Base-by-base conservation (phyloP, 164 flowering plant species). In the Berberis vulgaris region DNA sequence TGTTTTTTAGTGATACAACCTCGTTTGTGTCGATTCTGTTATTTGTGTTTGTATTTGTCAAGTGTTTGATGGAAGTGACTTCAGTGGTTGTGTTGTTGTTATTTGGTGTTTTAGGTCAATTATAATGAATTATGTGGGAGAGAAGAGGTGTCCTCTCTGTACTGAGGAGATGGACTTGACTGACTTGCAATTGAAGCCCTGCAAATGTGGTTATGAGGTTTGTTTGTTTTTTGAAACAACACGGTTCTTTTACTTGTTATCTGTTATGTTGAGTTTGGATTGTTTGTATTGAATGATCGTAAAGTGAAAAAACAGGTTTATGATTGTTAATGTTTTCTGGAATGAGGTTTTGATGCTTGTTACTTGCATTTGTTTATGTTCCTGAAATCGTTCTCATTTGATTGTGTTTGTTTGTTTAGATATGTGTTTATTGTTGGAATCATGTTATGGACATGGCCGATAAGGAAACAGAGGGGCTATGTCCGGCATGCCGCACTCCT, bases 81-180 rank as follows among this genome's bases (percentile, higher is more conserved):
- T 26, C 26, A 26, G 26, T 26, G 26, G 26, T 2, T 60, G 39
- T 26, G 10, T 44, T 11, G 43, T 60, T 45, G 12, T 46, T 43
- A 50, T 56, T 1, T 65, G 8, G 45, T 57, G 9, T 52, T 44
- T 43, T 41, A 66, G 77, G 83, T 72, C 72, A 75, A 85, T 62
- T 77, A 26, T 26, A 26, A 88, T 87, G 96, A 82, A 87, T 63
- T 87, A 87, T 50, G 78, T 83, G 64, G 96, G 85, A 72, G 98
- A 91, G 67, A 83, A 77, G 80, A 81, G 83, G 7, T 93, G 98
- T 72, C 97, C 98, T 55, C 85, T 93, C 39, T 93, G 98, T 57
- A 81, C 95, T 2, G 97, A 91, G 65, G 97, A 93, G 81, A 93
- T 93, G 98, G 98, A 93, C 65, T 77, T 88, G 82, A 93, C 98